phyloP scores from a whole-genome alignment of 371 early-diverging fungal genomes.

The Rhizopus arrhizus region DNA sequence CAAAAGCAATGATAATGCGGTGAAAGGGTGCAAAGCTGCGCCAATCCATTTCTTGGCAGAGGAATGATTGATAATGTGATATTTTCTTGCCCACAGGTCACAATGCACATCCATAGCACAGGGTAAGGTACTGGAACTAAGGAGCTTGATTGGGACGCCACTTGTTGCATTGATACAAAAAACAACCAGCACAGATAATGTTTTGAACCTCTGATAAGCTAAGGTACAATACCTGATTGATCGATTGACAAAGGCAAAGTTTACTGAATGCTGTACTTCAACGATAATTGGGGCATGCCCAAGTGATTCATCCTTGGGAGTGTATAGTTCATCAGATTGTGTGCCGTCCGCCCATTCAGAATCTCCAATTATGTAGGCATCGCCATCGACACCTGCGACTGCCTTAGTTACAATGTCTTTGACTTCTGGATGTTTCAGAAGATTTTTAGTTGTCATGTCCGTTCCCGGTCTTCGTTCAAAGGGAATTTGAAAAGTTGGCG shows the following conservation, averaged over 20 bases:
- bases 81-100: conserved; percentile 18
- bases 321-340: conserved; percentile 19
- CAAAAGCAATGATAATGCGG: conserved; percentile 17
- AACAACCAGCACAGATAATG: conserved; percentile 15
- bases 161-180: conserved; percentile 14
- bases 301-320: conserved; percentile 17
- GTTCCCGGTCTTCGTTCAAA: conserved; percentile 21
- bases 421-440: conserved; percentile 21
- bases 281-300: conserved; percentile 19
- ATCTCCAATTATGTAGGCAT: conserved; percentile 22
- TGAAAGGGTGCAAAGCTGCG: conserved; percentile 19
- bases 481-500: background rate
- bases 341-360: conserved; percentile 19
- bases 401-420: conserved; percentile 21
- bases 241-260: conserved; percentile 22
- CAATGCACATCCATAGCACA: conserved; percentile 16
- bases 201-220: conserved; percentile 13
- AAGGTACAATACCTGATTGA: conserved; percentile 22
- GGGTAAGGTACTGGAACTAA: conserved; percentile 14
- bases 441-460: conserved; percentile 18
- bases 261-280: conserved; percentile 19
- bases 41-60: conserved; percentile 20
- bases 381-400: conserved; percentile 21
- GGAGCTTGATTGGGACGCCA: conserved; percentile 12
- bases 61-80: conserved; percentile 15